Base-by-base conservation (phyloP, 2,329 filamentous ascomycete species). In the Sarocladium strictum region DNA sequence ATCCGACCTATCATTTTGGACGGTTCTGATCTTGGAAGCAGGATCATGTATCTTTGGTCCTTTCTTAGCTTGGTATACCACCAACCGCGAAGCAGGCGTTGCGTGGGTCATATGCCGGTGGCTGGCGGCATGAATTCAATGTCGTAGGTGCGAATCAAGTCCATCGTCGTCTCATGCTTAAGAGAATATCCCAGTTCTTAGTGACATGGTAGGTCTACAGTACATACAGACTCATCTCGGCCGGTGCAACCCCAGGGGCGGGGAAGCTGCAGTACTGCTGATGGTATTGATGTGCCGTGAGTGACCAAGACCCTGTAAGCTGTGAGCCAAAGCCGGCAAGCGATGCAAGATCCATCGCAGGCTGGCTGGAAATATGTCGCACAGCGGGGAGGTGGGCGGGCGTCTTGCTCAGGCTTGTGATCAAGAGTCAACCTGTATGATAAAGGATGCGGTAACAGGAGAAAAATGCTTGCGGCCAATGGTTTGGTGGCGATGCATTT, bases 151-250 rank as follows among this genome's bases (percentile, higher is more conserved):
- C 27, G n/a, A 35, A 12, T 21, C 5, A 17, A 23, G 17, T 35
- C 14, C 47, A 12, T 51, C 10, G 47, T 35, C 24, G 47, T 35
- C 47, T 21, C 15, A 51, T 51, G 27, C 47, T 51, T 51, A 54
- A 45, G 17, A 45, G 17, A 45, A n/a, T 15, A 54, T 54, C 43
- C 53, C 27, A 27, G 50, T 27, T 21, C 50, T 53, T 53, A 53
- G 47, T 51, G 26, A 23, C 47, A 33, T 51, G 27, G n/a, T 35
- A n/a, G n/a, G n/a, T n/a, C n/a, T 23, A 15, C 6, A 11, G 9
- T 26, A n/a, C 33, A n/a, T 19, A 21, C 33, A 27, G 29, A 4
- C 17, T 33, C 27, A 12, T 33, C 29, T 53, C 50, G 50, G 50
- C 50, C 50, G 50, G 32, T 53, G 50, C 50, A 40, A 53, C 50